These are phyloP conservation scores for Parietaria judaica DNA, from an alignment of 306 rosid species.

Conservation along the genomic window DNA sequence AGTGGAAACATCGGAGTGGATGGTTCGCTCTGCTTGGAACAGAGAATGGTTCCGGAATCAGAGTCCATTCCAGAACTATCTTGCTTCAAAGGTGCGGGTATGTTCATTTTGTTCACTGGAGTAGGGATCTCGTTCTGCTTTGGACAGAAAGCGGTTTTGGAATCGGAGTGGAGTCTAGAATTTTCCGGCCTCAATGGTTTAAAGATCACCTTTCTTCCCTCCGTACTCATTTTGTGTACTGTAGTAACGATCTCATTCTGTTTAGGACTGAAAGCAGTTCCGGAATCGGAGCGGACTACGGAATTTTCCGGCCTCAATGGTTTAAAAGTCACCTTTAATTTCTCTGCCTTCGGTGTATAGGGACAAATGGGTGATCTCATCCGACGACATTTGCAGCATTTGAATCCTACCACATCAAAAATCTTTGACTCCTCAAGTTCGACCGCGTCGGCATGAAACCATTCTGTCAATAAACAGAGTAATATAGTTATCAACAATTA, in stretches of 20 bases:
- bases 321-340: constrained; percentile 32
- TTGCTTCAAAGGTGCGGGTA: constrained; percentile 36
- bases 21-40: constrained; percentile 42
- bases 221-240: constrained; percentile 27
- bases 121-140: constrained; percentile 42
- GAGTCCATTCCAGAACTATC: constrained; percentile 42
- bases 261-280: constrained; percentile 33
- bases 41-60: constrained; percentile 40
- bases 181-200: constrained; percentile 38
- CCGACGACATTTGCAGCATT: constrained; percentile 94
- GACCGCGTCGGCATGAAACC: constrained; percentile 96
- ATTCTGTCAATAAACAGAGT: constrained; percentile 49
- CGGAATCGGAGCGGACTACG: constrained; percentile 41
- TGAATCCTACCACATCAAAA: constrained; percentile 57
- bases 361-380: constrained; percentile 88
- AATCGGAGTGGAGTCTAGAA: constrained; percentile 38
- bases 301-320: constrained; percentile 39
- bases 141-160: constrained; percentile 35
- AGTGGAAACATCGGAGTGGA: constrained; percentile 45
- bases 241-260: constrained; percentile 45
- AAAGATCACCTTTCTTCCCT: constrained; percentile 36
- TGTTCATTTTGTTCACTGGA: constrained; percentile 35
- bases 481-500: constrained; percentile 6
- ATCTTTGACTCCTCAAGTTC: constrained; percentile 77
- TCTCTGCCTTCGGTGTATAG: constrained; percentile 38